Percentiles rank a stretch among this genome's conserved stretches.
Evolutionary conservation across 2,329 filamentous ascomycete species (phyloP).

Genomic region (Cadophora sp.): DNA sequence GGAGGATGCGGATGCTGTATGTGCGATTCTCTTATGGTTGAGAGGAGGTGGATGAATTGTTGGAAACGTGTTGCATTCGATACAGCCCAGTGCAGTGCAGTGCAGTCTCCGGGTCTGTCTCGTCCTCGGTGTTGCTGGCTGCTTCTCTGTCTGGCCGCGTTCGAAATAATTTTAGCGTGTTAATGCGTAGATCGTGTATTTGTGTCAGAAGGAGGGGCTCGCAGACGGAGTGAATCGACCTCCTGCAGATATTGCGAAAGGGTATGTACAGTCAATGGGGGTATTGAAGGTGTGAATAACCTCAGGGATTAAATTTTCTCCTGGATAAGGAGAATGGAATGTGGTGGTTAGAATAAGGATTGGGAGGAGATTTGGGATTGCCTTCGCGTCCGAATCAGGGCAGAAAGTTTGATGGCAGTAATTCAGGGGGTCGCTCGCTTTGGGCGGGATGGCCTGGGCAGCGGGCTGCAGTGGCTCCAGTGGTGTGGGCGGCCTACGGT

Average conservation of each 20-base stretch:
- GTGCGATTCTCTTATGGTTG: not conserved
- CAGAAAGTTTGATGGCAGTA: conserved; percentile 22
- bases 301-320: conserved; percentile 9
- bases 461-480: not conserved
- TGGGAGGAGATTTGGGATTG: conserved; percentile 3
- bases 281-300: not conserved
- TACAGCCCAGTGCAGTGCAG: not conserved
- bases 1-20: not conserved
- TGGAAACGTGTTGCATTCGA: conserved; percentile 25
- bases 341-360: conserved; percentile 4
- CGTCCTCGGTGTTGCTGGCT: conserved; percentile 1
- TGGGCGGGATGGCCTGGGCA: not conserved
- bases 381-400: conserved; percentile 23
- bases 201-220: conserved; percentile 17
- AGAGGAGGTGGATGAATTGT: not conserved
- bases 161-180: conserved; percentile 20
- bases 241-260: conserved; percentile 1
- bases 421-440: conserved; percentile 18
- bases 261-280: conserved; percentile 16
- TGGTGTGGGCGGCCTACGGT: not conserved
- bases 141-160: too few species aligned
- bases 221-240: not conserved
- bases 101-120: not conserved
- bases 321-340: conserved; percentile 2
- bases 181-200: conserved; percentile 7